Percentiles rank a stretch among this genome's conserved stretches.
phyloP scores from a whole-genome alignment of 257 asterid genomes.

The Henckelia pumila region DNA sequence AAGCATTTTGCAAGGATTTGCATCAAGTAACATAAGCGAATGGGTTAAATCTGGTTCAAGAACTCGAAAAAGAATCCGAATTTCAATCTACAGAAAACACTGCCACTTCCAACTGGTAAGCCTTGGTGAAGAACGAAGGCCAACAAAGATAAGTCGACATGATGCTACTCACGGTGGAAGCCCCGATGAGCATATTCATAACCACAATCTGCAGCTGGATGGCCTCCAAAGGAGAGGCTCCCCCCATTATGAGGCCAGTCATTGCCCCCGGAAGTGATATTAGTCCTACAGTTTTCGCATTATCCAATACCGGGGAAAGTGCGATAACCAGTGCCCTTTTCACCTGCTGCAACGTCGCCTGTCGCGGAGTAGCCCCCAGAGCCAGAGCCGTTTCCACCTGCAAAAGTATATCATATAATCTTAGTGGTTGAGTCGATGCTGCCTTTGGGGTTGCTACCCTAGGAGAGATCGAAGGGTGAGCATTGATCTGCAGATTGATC shows the following conservation, averaged over 20 bases:
- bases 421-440: no score
- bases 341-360: slow-evolving; percentile 85
- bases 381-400: slow-evolving; percentile 96
- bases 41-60: background rate
- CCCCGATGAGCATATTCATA: slow-evolving; percentile 90
- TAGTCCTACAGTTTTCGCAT: slow-evolving; percentile 87
- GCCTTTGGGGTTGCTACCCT: no score
- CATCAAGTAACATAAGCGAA: background rate
- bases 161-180: slow-evolving; percentile 82
- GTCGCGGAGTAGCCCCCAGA: slow-evolving; percentile 91
- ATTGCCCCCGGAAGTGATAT: slow-evolving; percentile 95
- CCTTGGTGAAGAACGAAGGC: slow-evolving; percentile 92
- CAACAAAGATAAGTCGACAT: slow-evolving; percentile 76
- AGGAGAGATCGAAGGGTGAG: no score
- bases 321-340: slow-evolving; percentile 77
- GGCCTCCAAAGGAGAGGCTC: slow-evolving; percentile 90
- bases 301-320: slow-evolving; percentile 84
- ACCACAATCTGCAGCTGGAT: slow-evolving; percentile 84
- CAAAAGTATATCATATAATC: background rate
- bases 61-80: background rate
- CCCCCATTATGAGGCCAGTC: slow-evolving; percentile 98
- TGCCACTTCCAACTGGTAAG: slow-evolving; percentile 65
- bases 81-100: slow-evolving; percentile 65
- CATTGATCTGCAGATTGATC: no score
- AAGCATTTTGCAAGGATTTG: background rate